Percentiles rank a stretch among this genome's conserved stretches.
phyloP scores from a whole-genome alignment of 345 rosid genomes.

The Gossypium raimondii region DNA sequence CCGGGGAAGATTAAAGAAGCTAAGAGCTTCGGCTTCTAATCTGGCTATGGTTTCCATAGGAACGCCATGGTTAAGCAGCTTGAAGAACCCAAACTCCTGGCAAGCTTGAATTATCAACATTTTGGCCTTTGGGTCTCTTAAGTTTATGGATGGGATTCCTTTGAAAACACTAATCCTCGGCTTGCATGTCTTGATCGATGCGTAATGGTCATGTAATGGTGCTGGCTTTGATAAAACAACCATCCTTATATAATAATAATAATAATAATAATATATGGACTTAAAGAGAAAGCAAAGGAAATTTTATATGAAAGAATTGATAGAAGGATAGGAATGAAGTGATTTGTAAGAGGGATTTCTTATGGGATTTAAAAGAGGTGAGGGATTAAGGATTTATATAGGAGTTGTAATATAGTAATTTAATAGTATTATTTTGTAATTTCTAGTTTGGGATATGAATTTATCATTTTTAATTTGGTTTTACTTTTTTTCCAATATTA shows the following conservation, averaged over 20 bases:
- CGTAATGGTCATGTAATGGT: conserved; percentile 37
- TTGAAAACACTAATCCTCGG: conserved; percentile 24
- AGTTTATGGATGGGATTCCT: conserved; percentile 53
- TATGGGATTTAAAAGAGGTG: too few relatives aligned
- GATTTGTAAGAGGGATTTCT: too few relatives aligned
- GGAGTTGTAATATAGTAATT: too few relatives aligned
- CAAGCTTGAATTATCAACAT: conserved; percentile 50
- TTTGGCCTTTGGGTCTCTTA: conserved; percentile 57
- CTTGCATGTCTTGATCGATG: conserved; percentile 57
- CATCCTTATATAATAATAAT: conserved; percentile 8
- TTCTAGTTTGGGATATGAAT: too few relatives aligned
- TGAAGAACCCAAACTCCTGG: conserved; percentile 75
- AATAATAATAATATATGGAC: too few relatives aligned
- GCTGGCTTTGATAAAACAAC: conserved; percentile 56
- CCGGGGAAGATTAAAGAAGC: conserved; percentile 59
- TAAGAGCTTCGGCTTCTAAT: conserved; percentile 52
- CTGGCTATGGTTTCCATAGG: conserved; percentile 42
- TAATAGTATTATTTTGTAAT: too few relatives aligned
- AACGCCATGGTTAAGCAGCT: conserved; percentile 70
- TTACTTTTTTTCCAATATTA: too few relatives aligned
- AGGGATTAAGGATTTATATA: too few relatives aligned
- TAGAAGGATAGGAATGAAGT: too few relatives aligned
- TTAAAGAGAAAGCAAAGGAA: background rate
- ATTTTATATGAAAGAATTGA: background rate
- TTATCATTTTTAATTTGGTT: too few relatives aligned